These are phyloP conservation scores for Fomitopsis pulvina DNA, from an alignment of 768 basidiomycete species.

Conservation along the genomic window DNA sequence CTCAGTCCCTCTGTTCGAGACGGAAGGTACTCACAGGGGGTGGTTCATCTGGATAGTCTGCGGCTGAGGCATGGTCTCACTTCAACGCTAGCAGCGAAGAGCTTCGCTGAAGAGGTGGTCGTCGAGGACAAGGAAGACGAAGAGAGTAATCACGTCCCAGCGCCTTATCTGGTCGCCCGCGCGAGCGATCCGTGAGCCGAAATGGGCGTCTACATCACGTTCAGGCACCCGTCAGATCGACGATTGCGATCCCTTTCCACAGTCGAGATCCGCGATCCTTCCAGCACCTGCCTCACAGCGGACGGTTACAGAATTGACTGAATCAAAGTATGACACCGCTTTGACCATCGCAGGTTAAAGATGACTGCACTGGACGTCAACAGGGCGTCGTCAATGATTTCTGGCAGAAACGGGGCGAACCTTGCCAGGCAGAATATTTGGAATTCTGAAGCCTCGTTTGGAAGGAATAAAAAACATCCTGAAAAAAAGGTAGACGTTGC, in stretches of 20 bases:
- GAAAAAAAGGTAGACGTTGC: too few relatives aligned
- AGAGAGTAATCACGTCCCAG: not conserved
- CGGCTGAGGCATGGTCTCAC: slow-evolving; percentile 14
- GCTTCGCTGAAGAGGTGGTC: not conserved
- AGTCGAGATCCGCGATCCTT: not conserved
- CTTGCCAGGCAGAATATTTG: too few relatives aligned
- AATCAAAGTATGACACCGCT: too few relatives aligned
- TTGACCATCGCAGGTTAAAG: too few relatives aligned
- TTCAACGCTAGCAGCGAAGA: not conserved
- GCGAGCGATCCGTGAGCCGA: not conserved
- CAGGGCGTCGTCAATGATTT: too few relatives aligned
- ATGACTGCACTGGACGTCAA: too few relatives aligned
- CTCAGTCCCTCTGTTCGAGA: not conserved
- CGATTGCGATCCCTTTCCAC: not conserved
- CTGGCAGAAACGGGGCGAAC: too few relatives aligned
- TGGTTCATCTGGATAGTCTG: not conserved
- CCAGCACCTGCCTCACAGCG: too few relatives aligned
- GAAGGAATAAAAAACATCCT: too few relatives aligned
- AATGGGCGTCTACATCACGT: not conserved
- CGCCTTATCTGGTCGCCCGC: not conserved
- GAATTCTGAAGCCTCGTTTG: too few relatives aligned
- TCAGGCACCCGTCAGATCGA: not conserved
- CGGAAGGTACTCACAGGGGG: slow-evolving; percentile 16
- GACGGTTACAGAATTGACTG: too few relatives aligned
- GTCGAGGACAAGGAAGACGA: not conserved